Evolutionary conservation across 2,329 filamentous ascomycete genomes (phyloP), one percentile per base, ranked within the genome.

Genomic region (Byssoonygena ceratinophila): DNA sequence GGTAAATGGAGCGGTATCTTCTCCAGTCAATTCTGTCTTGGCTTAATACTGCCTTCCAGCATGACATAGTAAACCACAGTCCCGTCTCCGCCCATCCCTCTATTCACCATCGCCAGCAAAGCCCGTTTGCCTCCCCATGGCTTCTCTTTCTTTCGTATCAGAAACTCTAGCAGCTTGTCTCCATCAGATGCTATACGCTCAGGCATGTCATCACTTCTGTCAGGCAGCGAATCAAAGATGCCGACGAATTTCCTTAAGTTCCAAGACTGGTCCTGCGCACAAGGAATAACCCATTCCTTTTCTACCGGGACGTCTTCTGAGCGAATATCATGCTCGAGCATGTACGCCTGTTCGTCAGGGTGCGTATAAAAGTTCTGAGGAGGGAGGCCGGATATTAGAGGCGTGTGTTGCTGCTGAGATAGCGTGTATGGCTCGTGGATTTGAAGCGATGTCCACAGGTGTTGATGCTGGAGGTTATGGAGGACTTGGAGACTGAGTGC

Each of bases 1-100:
- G n/a, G n/a, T n/a, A n/a, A n/a, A n/a, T n/a, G n/a, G n/a, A n/a
- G n/a, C n/a, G n/a, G n/a, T n/a, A n/a, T n/a, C n/a, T n/a, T n/a
- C n/a, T n/a, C n/a, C n/a, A n/a, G 48, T 70, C 66, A 82, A 64
- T 83, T 83, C 65, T 83, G 80, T 57, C 80, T 69, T 11, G 80
- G 80, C 66, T 83, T 83, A 25, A 83, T 78, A 49, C 79, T 72
- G 3, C 80, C 80, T 61, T 83, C 80, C 59, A 82, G 78, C 46
- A 82, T 72, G 56, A 83, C 74, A 62, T 84, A 84, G 63, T 83
- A 84, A 34, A 81, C 78, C 27, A 83, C 72, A 1, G 81, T 83
- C 39, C 80, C 80, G 62, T 83, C 80, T 6, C 72, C 72, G 29
- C 71, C 72, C 61, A 67, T 66, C 2, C 64, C 64, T 54, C 66